Percentiles rank a stretch among this genome's conserved stretches.
Conservation (phyloP, 2,329 filamentous ascomycete species). For the Cryphonectria radicalis region DNA sequence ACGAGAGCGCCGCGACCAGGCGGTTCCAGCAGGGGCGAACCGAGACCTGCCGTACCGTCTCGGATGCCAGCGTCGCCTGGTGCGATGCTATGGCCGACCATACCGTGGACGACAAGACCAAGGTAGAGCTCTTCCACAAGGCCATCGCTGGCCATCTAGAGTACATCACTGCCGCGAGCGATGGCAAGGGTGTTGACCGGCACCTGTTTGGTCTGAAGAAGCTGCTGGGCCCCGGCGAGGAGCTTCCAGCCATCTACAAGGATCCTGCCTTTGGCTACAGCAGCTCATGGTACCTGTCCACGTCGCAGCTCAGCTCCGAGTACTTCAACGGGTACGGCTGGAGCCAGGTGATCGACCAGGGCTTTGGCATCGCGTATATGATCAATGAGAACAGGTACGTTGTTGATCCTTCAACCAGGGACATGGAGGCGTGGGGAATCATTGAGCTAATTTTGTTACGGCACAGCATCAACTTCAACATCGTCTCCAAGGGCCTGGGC, state of each 20-base stretch:
- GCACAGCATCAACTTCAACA: conserved; percentile 90
- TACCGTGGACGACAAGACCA: conserved; percentile 63
- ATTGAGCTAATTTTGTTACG: conserved; percentile 23
- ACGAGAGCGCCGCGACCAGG: conserved; percentile 93
- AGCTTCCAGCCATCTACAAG: conserved; percentile 79
- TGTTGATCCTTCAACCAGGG: neutral
- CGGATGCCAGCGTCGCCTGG: conserved; percentile 88
- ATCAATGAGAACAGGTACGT: conserved; percentile 94
- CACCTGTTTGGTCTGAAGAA: conserved; percentile 98
- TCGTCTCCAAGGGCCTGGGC: conserved; percentile 91
- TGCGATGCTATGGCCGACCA: conserved; percentile 84
- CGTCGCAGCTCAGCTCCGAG: conserved; percentile 89
- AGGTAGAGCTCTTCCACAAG: conserved; percentile 76
- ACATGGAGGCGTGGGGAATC: neutral
- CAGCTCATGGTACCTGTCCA: conserved; percentile 85
- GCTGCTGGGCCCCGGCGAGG: conserved; percentile 78
- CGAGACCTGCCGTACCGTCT: conserved; percentile 91
- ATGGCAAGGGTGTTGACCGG: conserved; percentile 92
- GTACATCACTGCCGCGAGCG: conserved; percentile 87
- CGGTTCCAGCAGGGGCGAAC: conserved; percentile 96
- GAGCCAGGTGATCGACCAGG: conserved; percentile 95
- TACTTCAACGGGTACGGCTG: conserved; percentile 99
- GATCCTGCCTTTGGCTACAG: conserved; percentile 88
- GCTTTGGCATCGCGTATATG: conserved; percentile 99
- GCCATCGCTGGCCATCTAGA: conserved; percentile 82